These are phyloP conservation scores for Agarophyton chilense DNA, from an alignment of 23 red algal genomes.

Conservation along the genomic window DNA sequence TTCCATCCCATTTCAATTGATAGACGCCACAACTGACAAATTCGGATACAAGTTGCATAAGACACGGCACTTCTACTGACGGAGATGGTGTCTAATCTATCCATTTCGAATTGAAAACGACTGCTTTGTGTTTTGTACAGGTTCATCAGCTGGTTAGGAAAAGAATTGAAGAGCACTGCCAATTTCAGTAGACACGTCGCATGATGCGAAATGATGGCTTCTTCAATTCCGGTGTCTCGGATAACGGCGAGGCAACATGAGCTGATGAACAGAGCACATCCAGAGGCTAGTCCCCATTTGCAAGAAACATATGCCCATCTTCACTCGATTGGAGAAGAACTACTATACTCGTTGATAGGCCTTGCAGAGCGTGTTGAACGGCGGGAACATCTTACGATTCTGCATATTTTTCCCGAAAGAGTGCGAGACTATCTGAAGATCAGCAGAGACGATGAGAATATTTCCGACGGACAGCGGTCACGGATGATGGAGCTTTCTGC, in stretches of 20 bases:
- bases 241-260: not conserved
- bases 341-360: no score
- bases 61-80: slow-evolving; percentile 15
- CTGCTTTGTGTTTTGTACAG: not conserved
- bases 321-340: no score
- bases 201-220: not conserved
- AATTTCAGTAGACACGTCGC: not conserved
- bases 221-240: not conserved
- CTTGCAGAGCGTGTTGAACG: no score
- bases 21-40: not conserved
- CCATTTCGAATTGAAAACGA: slow-evolving; percentile 28
- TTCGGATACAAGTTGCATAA: slow-evolving; percentile 7
- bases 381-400: no score
- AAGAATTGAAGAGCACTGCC: not conserved
- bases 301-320: no score
- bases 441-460: no score
- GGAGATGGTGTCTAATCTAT: not conserved
- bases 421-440: no score
- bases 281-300: no score
- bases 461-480: no score
- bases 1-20: not conserved
- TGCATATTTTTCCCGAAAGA: no score
- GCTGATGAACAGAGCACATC: not conserved
- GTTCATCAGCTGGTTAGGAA: not conserved
- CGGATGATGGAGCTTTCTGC: no score